A percentile compares a stretch with the other conserved stretches of the same genome.
Evolutionary conservation across 2,329 filamentous ascomycete species (phyloP).

Genomic region (Neofusicoccum ribis): DNA sequence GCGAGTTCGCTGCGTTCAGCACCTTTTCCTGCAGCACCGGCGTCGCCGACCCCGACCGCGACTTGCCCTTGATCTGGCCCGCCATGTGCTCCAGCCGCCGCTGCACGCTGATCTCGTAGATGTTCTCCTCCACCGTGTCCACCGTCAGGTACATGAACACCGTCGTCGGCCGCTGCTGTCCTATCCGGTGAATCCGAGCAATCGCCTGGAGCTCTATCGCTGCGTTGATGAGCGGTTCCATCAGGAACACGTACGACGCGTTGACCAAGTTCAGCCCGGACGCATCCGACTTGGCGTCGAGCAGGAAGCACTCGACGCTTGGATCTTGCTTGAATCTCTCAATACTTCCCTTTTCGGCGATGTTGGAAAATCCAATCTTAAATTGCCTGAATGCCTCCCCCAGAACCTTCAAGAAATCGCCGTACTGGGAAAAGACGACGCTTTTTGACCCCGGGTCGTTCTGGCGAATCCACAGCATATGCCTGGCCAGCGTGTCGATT

Average conservation of each 20-base stretch:
- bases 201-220: conserved; percentile 94
- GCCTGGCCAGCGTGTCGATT: conserved; percentile 70
- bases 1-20: conserved; percentile 80
- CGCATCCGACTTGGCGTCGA: conserved; percentile 85
- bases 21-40: conserved; percentile 56
- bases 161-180: conserved; percentile 82
- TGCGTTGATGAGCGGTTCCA: conserved; percentile 90
- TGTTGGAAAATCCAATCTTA: conserved; percentile 70
- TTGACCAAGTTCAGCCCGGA: conserved; percentile 90
- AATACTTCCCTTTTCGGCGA: conserved; percentile 69
- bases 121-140: conserved; percentile 87
- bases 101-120: conserved; percentile 81
- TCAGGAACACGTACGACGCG: conserved; percentile 90
- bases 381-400: conserved; percentile 68
- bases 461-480: conserved; percentile 81
- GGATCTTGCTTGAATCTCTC: conserved; percentile 75
- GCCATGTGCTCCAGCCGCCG: conserved; percentile 77
- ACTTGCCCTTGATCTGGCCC: conserved; percentile 26
- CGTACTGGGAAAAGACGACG: conserved; percentile 91
- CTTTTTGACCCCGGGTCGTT: conserved; percentile 86
- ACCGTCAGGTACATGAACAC: conserved; percentile 95
- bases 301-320: conserved; percentile 74
- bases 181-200: conserved; percentile 91
- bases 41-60: conserved; percentile 29
- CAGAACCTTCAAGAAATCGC: conserved; percentile 76